These are phyloP conservation scores for Fusarium sp. DNA, from an alignment of 2,329 filamentous ascomycete genomes.

Conservation along the genomic window DNA sequence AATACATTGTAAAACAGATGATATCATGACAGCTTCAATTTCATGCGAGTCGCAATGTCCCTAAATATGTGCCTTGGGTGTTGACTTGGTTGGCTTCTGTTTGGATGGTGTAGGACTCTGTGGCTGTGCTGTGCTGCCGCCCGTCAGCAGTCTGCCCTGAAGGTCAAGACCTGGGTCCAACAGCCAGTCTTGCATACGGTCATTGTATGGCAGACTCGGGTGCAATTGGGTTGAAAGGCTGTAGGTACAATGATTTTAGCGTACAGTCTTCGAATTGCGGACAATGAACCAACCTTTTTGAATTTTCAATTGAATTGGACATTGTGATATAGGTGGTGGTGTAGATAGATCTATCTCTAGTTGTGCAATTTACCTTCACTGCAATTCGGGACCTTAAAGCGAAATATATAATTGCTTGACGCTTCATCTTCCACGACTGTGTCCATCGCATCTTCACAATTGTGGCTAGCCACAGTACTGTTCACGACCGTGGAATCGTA, in stretches of 20 bases:
- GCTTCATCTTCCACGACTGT: background rate
- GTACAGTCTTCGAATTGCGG: background rate
- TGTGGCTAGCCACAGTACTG: background rate
- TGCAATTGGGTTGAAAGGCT: background rate
- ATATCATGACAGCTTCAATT: background rate
- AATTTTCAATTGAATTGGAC: background rate
- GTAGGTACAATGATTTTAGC: background rate
- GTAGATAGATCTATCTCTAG: background rate
- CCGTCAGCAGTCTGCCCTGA: slow-evolving; percentile 11
- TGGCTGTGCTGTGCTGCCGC: background rate
- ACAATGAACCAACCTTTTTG: background rate
- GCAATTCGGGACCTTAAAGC: background rate
- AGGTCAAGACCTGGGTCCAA: slow-evolving; percentile 13
- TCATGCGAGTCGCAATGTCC: background rate
- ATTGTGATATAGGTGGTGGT: background rate
- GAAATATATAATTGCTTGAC: background rate
- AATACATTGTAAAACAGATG: background rate
- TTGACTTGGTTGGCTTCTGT: background rate
- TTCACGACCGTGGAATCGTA: background rate
- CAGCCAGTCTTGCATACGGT: slow-evolving; percentile 5
- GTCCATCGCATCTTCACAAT: background rate
- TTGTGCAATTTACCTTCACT: background rate
- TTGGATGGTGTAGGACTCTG: background rate
- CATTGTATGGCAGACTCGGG: background rate
- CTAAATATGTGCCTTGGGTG: background rate